Evolutionary conservation across 805 yeast genomes (phyloP).

Genomic region (Starmerella roubikii): DNA sequence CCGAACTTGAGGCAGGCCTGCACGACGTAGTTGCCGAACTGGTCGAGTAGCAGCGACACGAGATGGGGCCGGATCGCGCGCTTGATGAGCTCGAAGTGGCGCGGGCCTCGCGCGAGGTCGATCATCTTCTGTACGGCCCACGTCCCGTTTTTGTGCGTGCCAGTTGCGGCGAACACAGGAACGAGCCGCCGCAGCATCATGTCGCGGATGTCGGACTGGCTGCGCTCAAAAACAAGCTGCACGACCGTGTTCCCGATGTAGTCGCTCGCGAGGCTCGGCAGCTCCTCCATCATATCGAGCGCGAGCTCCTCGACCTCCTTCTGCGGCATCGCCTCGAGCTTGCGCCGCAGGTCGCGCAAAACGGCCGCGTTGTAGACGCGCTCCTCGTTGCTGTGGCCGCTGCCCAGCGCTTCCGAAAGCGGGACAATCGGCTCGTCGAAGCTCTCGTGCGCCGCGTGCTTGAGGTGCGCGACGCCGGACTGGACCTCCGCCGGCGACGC

Average conservation of each 20-base stretch:
- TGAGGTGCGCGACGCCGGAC: constrained; percentile 21
- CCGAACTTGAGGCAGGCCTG: constrained; percentile 91
- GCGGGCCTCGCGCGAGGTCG: constrained; percentile 49
- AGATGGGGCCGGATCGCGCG: constrained; percentile 65
- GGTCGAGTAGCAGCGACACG: constrained; percentile 79
- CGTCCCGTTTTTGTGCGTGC: constrained; percentile 94
- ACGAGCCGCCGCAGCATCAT: constrained; percentile 66
- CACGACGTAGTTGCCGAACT: constrained; percentile 90
- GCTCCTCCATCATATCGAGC: constrained; percentile 69
- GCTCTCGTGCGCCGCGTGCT: constrained; percentile 25
- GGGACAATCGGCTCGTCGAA: constrained; percentile 34
- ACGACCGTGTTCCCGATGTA: constrained; percentile 92
- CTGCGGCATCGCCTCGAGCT: constrained; percentile 38
- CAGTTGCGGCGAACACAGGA: constrained; percentile 77
- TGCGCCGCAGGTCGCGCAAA: constrained; percentile 72
- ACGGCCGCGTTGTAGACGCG: constrained; percentile 80
- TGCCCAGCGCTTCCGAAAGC: constrained; percentile 45
- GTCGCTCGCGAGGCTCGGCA: constrained; percentile 83
- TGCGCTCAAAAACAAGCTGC: constrained; percentile 69
- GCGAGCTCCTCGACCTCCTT: constrained; percentile 70
- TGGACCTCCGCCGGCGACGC: constrained; percentile 22
- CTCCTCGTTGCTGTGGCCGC: too few relatives aligned
- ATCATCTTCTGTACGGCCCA: constrained; percentile 98
- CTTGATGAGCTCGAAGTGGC: constrained; percentile 53
- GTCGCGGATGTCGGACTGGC: constrained; percentile 58